Conservation (phyloP, 73 alveolate species). For the Paramecium pentaurelia region DNA sequence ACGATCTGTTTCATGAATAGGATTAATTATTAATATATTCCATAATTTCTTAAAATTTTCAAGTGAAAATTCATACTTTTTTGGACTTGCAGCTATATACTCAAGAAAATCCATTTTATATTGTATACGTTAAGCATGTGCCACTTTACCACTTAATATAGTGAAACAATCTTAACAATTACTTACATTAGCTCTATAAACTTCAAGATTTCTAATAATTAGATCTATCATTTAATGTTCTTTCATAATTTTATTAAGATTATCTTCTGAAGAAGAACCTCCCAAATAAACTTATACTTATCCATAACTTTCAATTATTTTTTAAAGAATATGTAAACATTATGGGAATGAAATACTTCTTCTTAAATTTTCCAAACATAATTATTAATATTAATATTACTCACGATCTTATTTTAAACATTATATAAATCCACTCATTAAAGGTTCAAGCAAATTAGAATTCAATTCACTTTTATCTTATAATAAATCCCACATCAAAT, state of each 20-base stretch:
- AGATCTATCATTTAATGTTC: slow-evolving; percentile 15
- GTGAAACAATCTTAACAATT: neutral
- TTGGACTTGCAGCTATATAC: slow-evolving; percentile 22
- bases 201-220: neutral
- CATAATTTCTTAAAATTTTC: slow-evolving; percentile 32
- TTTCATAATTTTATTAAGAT: neutral
- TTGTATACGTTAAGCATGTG: neutral
- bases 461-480: neutral
- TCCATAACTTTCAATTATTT: slow-evolving; percentile 17
- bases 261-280: neutral
- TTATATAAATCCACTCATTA: neutral
- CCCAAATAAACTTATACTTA: neutral
- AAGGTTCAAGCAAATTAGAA: neutral
- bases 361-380: neutral
- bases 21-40: neutral
- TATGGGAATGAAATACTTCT: neutral
- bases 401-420: neutral
- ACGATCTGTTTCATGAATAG: slow-evolving; percentile 5
- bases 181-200: neutral
- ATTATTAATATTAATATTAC: neutral
- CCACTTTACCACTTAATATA: neutral
- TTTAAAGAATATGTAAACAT: neutral
- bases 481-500: slow-evolving; percentile 6
- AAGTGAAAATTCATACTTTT: slow-evolving; percentile 8
- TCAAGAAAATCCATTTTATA: slow-evolving; percentile 22